Conservation (phyloP, 345 rosid species). For the Physaria fendleri region DNA sequence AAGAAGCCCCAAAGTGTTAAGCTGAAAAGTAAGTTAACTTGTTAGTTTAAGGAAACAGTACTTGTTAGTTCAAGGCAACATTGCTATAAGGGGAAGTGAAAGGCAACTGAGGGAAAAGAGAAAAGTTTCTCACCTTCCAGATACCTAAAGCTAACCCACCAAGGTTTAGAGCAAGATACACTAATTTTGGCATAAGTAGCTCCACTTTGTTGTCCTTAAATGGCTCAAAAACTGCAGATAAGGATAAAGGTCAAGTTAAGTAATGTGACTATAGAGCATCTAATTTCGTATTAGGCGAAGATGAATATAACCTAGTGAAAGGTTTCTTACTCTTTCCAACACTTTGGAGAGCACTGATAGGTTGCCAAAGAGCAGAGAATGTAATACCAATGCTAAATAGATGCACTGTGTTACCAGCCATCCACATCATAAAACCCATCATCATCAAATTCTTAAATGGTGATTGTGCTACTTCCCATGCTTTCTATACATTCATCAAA, state of each 20-base stretch:
- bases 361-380: constrained; percentile 99
- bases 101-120: neutral
- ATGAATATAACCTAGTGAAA: neutral
- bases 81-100: neutral
- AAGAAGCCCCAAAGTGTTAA: constrained; percentile 93
- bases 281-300: neutral
- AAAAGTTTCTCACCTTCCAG: constrained; percentile 72
- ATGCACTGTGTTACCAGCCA: constrained; percentile 99
- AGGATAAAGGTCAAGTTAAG: constrained; percentile 1
- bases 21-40: constrained; percentile 51
- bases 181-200: constrained; percentile 78
- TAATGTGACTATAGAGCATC: neutral
- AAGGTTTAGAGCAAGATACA: constrained; percentile 86
- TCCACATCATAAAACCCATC: constrained; percentile 99
- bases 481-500: constrained; percentile 60
- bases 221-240: constrained; percentile 88
- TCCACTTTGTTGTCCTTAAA: constrained; percentile 92
- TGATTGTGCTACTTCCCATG: constrained; percentile 99
- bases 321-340: constrained; percentile 83
- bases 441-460: constrained; percentile 96
- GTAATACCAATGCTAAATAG: constrained; percentile 98
- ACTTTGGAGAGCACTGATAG: constrained; percentile 93
- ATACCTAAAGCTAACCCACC: constrained; percentile 91
- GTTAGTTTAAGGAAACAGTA: constrained; percentile 1
- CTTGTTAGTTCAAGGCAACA: neutral